phyloP scores from a whole-genome alignment of 78 protist genomes.

The Diacronema lutheri region DNA sequence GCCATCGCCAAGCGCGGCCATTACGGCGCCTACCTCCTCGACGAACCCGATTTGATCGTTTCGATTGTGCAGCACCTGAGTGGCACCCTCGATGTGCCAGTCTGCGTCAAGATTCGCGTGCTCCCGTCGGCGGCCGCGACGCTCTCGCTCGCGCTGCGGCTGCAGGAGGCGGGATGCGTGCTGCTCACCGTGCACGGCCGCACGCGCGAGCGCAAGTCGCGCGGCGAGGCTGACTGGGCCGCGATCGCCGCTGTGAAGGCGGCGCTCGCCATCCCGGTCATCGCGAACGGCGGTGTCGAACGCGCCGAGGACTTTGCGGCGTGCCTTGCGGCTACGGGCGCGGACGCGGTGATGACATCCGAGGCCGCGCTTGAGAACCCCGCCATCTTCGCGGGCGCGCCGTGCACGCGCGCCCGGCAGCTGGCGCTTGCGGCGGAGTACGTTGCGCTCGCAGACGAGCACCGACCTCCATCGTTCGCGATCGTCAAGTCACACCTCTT shows the following conservation, averaged over 20 bases:
- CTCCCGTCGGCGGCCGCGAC: background rate
- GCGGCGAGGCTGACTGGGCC: background rate
- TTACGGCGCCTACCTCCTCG: conserved; percentile 22
- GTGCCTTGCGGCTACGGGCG: background rate
- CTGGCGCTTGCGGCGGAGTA: background rate
- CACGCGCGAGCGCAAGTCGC: background rate
- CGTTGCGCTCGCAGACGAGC: background rate
- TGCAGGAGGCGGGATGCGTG: background rate
- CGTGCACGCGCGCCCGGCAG: background rate
- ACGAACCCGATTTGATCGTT: background rate
- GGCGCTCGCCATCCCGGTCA: background rate
- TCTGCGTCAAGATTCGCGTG: background rate
- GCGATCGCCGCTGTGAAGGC: background rate
- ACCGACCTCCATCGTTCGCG: background rate
- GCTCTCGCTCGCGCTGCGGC: background rate
- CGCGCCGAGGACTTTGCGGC: background rate
- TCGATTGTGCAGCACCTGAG: background rate
- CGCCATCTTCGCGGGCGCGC: background rate
- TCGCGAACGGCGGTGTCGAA: background rate
- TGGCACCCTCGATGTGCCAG: background rate
- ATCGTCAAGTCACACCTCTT: conserved; percentile 12
- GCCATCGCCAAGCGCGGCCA: background rate
- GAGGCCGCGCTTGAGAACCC: background rate
- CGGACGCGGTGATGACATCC: background rate
- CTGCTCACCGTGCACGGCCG: conserved; percentile 2